Conservation (phyloP, 495 filamentous ascomycete genomes). For the Penicillium nucicola region DNA sequence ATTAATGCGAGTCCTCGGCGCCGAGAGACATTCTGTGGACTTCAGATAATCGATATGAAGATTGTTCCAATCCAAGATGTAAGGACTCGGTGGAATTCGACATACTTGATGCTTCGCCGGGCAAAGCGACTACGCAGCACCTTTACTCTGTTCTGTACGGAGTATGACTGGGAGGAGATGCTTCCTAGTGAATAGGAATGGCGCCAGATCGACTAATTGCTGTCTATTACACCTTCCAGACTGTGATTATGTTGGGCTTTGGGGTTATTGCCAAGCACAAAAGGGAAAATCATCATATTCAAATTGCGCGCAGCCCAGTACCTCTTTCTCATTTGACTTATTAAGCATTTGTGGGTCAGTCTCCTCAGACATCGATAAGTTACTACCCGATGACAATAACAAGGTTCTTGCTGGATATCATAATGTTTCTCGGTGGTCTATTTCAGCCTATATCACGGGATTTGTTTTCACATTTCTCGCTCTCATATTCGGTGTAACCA, state of each 20-base stretch:
- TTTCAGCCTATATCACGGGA: not conserved
- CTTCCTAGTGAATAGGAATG: too few species aligned
- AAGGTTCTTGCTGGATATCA: constrained; percentile 1
- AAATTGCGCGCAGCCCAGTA: constrained; percentile 1
- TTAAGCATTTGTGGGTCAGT: not conserved
- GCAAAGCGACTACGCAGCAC: too few species aligned
- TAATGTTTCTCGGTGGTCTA: not conserved
- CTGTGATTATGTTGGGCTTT: not conserved
- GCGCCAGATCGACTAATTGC: too few species aligned
- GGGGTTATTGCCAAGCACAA: constrained; percentile 3
- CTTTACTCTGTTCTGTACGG: too few species aligned
- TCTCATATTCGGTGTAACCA: not conserved
- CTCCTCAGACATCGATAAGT: not conserved
- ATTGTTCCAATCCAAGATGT: too few species aligned
- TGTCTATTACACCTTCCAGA: not conserved
- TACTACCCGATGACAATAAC: not conserved
- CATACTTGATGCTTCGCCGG: too few species aligned
- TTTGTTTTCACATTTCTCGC: not conserved
- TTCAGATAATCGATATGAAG: too few species aligned
- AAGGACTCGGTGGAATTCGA: too few species aligned
- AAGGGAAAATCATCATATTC: not conserved
- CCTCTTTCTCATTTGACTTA: constrained; percentile 3
- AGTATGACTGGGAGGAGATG: too few species aligned
- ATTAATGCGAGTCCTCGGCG: too few species aligned
- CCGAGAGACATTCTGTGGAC: too few species aligned